Percentiles rank a stretch among this genome's conserved stretches.
Conservation (phyloP, 305 asterid species). For the Fraxinus platypoda region DNA sequence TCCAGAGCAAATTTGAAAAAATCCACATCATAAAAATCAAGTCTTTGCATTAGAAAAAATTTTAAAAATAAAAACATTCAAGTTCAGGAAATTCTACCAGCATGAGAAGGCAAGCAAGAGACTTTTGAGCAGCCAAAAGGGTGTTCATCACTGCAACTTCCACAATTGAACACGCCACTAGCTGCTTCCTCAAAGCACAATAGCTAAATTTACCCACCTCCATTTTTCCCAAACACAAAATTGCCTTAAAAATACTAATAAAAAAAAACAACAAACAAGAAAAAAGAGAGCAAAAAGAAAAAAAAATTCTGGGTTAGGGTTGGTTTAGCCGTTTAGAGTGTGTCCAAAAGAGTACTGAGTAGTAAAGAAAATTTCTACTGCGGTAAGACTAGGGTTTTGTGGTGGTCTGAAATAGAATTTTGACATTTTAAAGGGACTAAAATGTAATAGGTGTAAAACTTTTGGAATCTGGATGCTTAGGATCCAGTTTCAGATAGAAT, state of each 20-base stretch:
- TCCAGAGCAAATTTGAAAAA: neutral
- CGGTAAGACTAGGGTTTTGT: conserved; percentile 35
- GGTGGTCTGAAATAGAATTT: conserved; percentile 22
- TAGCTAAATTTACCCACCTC: conserved; percentile 5
- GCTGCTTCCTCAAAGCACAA: neutral
- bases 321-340: conserved; percentile 23
- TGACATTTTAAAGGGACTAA: neutral
- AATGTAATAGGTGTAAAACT: conserved; percentile 13
- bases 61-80: neutral
- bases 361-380: conserved; percentile 11
- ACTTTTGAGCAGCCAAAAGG: conserved; percentile 10
- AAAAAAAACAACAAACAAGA: too few species aligned
- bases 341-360: conserved; percentile 22
- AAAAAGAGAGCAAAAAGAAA: neutral
- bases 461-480: neutral
- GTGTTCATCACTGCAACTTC: conserved; percentile 7
- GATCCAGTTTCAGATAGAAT: too few species aligned
- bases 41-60: neutral
- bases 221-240: neutral
- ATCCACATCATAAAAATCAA: conserved; percentile 3
- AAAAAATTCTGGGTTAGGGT: too few species aligned
- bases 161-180: conserved; percentile 9
- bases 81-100: conserved; percentile 5
- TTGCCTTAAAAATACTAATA: neutral
- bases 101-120: conserved; percentile 15